These are phyloP conservation scores for Stephanodiscus minutulus DNA, from an alignment of 108 stramenopile genomes.

Conservation along the genomic window DNA sequence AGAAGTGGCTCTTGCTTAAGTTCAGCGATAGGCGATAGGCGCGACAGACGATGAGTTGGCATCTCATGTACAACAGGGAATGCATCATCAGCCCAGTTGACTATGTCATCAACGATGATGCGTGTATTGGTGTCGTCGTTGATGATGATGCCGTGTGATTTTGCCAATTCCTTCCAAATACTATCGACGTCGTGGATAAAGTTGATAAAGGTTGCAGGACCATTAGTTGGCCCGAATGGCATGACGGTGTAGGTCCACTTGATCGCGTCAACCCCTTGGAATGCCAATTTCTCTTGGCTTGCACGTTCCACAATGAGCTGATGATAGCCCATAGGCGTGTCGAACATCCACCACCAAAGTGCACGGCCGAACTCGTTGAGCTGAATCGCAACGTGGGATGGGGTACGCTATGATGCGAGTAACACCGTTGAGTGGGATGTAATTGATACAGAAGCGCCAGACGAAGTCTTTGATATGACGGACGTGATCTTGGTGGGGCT, in stretches of 20 bases:
- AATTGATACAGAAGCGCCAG: conserved; percentile 2
- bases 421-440: background rate
- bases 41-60: background rate
- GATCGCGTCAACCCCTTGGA: no score
- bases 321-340: conserved; percentile 1
- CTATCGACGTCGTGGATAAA: background rate
- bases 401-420: background rate
- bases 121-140: background rate
- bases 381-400: background rate
- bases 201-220: background rate
- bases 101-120: background rate
- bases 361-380: background rate
- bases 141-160: background rate
- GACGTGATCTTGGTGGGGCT: background rate
- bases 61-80: background rate
- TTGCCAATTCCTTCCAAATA: background rate
- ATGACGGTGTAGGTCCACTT: background rate
- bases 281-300: background rate
- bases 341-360: conserved; percentile 1
- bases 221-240: background rate
- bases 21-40: background rate
- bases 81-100: background rate
- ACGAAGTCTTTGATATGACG: background rate
- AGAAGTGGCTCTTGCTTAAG: background rate
- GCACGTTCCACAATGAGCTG: background rate